Percentiles rank a stretch among this genome's conserved stretches.
Conservation (phyloP, 1,139 yeast species). For the Yarrowia galli region DNA sequence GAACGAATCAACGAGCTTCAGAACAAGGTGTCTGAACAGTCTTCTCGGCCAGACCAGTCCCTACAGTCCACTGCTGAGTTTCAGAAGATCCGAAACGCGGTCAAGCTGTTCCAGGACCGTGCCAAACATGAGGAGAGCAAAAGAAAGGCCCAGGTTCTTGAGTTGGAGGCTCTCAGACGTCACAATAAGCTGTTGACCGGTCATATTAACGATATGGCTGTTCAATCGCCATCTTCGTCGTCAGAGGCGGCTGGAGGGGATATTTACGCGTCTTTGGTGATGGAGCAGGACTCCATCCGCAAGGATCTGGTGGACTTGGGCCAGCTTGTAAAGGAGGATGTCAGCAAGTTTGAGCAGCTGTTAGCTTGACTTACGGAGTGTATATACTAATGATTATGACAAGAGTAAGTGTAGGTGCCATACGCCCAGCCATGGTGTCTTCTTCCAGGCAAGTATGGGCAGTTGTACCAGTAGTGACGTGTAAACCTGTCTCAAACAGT, state of each 20-base stretch:
- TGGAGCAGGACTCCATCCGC: constrained; percentile 35
- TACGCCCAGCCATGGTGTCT: no score
- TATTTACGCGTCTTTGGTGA: neutral
- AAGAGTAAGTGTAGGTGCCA: no score
- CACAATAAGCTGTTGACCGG: constrained; percentile 50
- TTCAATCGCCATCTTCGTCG: constrained; percentile 40
- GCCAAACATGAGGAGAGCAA: constrained; percentile 52
- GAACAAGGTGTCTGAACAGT: constrained; percentile 45
- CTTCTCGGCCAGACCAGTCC: constrained; percentile 44
- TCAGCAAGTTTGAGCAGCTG: constrained; percentile 24
- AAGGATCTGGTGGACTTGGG: constrained; percentile 13
- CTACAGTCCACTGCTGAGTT: constrained; percentile 48
- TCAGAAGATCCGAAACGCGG: constrained; percentile 50
- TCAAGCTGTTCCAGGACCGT: constrained; percentile 56
- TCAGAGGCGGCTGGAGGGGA: neutral
- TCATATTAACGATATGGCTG: constrained; percentile 50
- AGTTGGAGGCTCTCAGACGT: constrained; percentile 47
- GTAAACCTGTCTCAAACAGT: no score
- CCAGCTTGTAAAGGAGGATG: constrained; percentile 6
- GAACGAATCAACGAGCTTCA: constrained; percentile 53
- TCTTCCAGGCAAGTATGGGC: neutral
- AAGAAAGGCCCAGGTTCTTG: constrained; percentile 50
- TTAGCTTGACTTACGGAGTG: constrained; percentile 5
- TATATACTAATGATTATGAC: neutral
- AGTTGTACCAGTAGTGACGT: neutral